Conservation (phyloP, 2,329 filamentous ascomycete species). For the Alternaria consortialis region DNA sequence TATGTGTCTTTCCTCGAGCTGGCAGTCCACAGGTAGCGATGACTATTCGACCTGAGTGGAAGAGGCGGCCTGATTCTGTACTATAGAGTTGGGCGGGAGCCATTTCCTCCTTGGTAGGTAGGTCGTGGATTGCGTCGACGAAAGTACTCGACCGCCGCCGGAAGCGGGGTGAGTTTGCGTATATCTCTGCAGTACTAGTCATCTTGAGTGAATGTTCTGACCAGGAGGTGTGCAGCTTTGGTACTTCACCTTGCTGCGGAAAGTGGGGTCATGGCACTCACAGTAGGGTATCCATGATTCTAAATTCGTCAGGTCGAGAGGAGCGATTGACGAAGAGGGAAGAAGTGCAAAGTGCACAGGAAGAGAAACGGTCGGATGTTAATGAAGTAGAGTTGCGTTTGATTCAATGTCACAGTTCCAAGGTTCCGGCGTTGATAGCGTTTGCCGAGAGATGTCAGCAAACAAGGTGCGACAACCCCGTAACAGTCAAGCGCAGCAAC, state of each 20-base stretch:
- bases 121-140: slow-evolving; percentile 95
- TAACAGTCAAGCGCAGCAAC: slow-evolving; percentile 16
- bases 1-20: slow-evolving; percentile 96
- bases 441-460: slow-evolving; percentile 34
- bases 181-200: slow-evolving; percentile 84
- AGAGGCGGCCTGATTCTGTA: slow-evolving; percentile 95
- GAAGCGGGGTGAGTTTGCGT: slow-evolving; percentile 88
- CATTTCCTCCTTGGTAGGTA: slow-evolving; percentile 82
- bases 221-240: slow-evolving; percentile 3
- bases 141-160: slow-evolving; percentile 94
- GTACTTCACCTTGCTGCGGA: slow-evolving; percentile 18
- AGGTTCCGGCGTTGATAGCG: slow-evolving; percentile 27
- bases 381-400: slow-evolving; percentile 23
- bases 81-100: slow-evolving; percentile 97
- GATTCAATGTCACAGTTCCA: slow-evolving; percentile 25
- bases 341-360: slow-evolving; percentile 13
- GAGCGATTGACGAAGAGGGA: slow-evolving; percentile 12
- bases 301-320: slow-evolving; percentile 17
- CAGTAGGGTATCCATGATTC: slow-evolving; percentile 69
- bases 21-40: slow-evolving; percentile 97
- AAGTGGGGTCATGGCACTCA: slow-evolving; percentile 54
- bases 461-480: slow-evolving; percentile 27
- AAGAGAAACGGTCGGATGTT: slow-evolving; percentile 11
- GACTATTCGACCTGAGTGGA: slow-evolving; percentile 95
- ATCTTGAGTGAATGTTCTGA: slow-evolving; percentile 27